Conservation (phyloP, 2,329 filamentous ascomycete genomes). For the Sphaerulina vaccinii region DNA sequence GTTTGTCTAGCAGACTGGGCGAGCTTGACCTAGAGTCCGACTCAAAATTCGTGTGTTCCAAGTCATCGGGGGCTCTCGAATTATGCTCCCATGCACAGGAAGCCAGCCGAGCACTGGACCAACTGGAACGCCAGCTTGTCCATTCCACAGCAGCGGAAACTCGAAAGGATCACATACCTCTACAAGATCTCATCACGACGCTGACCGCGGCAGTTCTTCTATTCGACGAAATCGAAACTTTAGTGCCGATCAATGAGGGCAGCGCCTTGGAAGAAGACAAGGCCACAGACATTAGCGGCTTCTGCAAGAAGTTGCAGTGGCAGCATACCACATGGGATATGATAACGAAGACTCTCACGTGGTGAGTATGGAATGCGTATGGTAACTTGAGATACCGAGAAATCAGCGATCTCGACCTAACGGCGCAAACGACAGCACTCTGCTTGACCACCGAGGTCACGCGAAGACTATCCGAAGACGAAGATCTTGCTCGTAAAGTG, state of each 20-base stretch:
- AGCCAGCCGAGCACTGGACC: too few species aligned
- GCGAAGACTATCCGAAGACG: too few species aligned
- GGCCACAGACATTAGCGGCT: neutral
- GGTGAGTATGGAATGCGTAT: neutral
- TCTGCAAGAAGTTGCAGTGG: neutral
- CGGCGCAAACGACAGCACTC: too few species aligned
- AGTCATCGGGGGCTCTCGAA: too few species aligned
- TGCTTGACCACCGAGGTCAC: too few species aligned
- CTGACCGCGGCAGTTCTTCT: neutral
- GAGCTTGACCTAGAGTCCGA: too few species aligned
- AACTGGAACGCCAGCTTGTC: too few species aligned
- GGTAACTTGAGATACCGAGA: neutral
- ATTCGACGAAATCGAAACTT: neutral
- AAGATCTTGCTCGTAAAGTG: too few species aligned
- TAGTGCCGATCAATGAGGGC: neutral
- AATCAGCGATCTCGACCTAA: neutral
- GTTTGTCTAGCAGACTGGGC: too few species aligned
- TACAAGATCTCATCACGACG: neutral
- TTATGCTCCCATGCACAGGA: too few species aligned
- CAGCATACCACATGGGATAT: neutral
- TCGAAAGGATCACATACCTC: neutral
- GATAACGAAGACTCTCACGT: neutral
- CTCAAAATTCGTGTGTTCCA: too few species aligned
- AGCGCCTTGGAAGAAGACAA: neutral
- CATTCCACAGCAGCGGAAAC: too few species aligned